These are phyloP conservation scores for Xanthoparmelia taractica DNA, from an alignment of 495 filamentous ascomycete genomes.

Conservation along the genomic window DNA sequence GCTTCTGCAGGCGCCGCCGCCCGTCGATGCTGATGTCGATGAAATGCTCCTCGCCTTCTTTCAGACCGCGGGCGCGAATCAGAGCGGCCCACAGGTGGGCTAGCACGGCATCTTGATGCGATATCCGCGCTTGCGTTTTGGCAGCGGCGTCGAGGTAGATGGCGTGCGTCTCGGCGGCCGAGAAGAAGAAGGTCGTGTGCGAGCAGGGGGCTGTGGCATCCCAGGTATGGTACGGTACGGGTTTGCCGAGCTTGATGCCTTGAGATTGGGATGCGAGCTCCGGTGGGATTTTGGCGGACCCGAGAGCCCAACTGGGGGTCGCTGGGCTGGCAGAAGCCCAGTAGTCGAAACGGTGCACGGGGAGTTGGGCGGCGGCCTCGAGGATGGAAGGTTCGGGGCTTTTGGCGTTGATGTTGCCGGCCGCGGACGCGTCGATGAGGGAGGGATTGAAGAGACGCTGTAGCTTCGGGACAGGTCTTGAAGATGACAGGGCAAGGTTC, in stretches of 20 bases:
- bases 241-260: neutral
- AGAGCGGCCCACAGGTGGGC: constrained; percentile 3
- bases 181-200: constrained; percentile 3
- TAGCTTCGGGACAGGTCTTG: constrained; percentile 11
- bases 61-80: neutral
- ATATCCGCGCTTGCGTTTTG: neutral
- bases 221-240: neutral
- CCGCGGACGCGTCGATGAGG: constrained; percentile 24
- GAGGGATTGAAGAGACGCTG: constrained; percentile 29
- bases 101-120: constrained; percentile 4
- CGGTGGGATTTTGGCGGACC: neutral
- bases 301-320: neutral
- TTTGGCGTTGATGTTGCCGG: neutral
- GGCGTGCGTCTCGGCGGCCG: neutral
- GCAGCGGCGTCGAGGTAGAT: neutral
- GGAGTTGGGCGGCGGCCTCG: neutral
- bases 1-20: neutral
- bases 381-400: neutral
- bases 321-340: constrained; percentile 5
- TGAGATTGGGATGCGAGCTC: neutral
- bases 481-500: constrained; percentile 21
- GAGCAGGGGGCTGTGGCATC: neutral
- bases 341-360: constrained; percentile 6
- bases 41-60: neutral
- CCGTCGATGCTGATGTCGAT: constrained; percentile 1